Conservation (phyloP, 2,329 filamentous ascomycete genomes). For the Xylariaceae sp. region DNA sequence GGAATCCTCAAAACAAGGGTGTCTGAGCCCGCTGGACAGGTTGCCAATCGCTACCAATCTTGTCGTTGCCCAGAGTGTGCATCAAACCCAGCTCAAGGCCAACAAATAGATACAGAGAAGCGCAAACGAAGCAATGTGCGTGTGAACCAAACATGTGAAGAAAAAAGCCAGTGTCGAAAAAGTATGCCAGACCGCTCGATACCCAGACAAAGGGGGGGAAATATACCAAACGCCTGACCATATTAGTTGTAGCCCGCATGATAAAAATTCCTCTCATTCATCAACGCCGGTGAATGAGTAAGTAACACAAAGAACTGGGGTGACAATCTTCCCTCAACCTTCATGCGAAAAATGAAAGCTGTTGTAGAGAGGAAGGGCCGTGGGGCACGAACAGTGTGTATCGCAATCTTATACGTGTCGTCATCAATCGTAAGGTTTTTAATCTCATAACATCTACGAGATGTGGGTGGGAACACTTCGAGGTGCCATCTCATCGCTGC, state of each 20-base stretch:
- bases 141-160: too few relatives aligned
- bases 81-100: too few relatives aligned
- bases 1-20: too few relatives aligned
- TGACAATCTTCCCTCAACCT: conserved; percentile 5
- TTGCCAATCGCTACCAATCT: too few relatives aligned
- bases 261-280: conserved; percentile 12
- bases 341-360: conserved; percentile 10
- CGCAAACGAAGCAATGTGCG: too few relatives aligned
- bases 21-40: too few relatives aligned
- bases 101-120: too few relatives aligned
- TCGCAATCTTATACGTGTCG: conserved; percentile 33
- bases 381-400: conserved; percentile 30
- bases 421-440: conserved; percentile 32
- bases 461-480: conserved; percentile 51
- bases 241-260: conserved; percentile 14
- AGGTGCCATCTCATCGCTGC: conserved; percentile 56
- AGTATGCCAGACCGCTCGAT: too few relatives aligned
- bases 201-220: conserved; percentile 5
- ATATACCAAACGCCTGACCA: conserved; percentile 18
- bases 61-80: too few relatives aligned
- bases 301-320: conserved; percentile 6
- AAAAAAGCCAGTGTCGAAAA: too few relatives aligned
- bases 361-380: conserved; percentile 24
- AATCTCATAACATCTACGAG: conserved; percentile 30
- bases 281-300: conserved; percentile 26